Base-by-base conservation (phyloP, 2,329 filamentous ascomycete species). In the Cadophora malorum region DNA sequence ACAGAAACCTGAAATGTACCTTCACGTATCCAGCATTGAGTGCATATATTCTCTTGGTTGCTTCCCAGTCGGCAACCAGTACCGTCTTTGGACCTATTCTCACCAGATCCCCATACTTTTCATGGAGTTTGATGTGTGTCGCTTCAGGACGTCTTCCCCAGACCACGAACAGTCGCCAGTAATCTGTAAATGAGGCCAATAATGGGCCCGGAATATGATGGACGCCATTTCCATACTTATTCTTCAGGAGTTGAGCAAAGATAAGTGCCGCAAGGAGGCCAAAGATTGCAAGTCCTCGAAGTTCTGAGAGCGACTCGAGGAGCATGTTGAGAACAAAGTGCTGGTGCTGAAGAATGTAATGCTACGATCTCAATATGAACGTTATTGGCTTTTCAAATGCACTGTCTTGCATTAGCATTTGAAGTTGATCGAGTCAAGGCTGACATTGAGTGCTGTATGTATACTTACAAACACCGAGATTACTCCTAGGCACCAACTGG, bases 1-100 rank as follows among this genome's bases (percentile, higher is more conserved):
- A 28, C 14, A 6, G 21, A 14, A 3, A 0, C 1, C 14, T 25
- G 23, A 16, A 49, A 19, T 3, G n/a, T 78, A 91, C 91, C 86
- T 96, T 96, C 60, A 86, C 80, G 73, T 93, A 91, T 0, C 91
- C 91, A 79, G 94, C 94, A 78, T 94, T 94, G 55, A 95, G 79
- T 0, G 92, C 92, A 77, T 96, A 96, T 56, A 96, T 94, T 19
- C 83, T 81, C 79, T 91, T 92, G 72, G 95, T 82, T 0, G 91
- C 91, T 67, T 86, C 86, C 0, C 92, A 91, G 71, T 93, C 86
- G 2, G 90, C 35, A 59, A 59, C 55, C 10, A 59, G 35, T 21
- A 59, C 55, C 4, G 55, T 59, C 14, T 65, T 64, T 2, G 66
- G 61, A 9, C 53, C 62, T 0, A 67, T 64, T 33, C 61, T 23